Evolutionary conservation across 1,284 basidiomycete genomes (phyloP).

Genomic region (Cystobasidium slooffiae): DNA sequence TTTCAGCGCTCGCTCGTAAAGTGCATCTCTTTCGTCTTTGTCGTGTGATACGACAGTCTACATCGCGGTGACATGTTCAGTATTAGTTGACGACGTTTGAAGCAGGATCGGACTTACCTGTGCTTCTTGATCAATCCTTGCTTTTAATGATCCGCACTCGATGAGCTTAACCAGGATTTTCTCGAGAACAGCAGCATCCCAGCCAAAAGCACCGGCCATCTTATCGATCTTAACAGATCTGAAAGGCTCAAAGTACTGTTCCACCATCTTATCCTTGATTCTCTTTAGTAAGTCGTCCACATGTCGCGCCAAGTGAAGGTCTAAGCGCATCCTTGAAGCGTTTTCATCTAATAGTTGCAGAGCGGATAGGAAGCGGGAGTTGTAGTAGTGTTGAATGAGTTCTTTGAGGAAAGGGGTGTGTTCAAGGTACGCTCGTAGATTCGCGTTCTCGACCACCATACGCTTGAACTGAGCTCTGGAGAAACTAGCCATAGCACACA

Average conservation of each 20-base stretch:
- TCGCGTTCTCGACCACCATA: slow-evolving; percentile 69
- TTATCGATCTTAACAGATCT: slow-evolving; percentile 74
- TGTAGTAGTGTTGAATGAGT: slow-evolving; percentile 77
- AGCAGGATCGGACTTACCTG: slow-evolving; percentile 62
- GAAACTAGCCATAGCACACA: slow-evolving; percentile 78
- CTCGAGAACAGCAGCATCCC: slow-evolving; percentile 71
- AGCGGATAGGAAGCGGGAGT: slow-evolving; percentile 77
- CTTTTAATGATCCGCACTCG: slow-evolving; percentile 72
- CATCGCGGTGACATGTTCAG: slow-evolving; percentile 27
- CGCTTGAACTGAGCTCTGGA: slow-evolving; percentile 70
- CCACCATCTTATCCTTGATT: neutral
- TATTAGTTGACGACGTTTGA: slow-evolving; percentile 13
- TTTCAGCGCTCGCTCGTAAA: slow-evolving; percentile 74
- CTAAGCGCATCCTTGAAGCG: neutral
- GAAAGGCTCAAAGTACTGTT: slow-evolving; percentile 85
- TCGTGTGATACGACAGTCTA: slow-evolving; percentile 67
- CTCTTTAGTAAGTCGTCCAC: neutral
- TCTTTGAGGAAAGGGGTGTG: slow-evolving; percentile 82
- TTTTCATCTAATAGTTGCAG: slow-evolving; percentile 68
- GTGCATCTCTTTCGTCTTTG: slow-evolving; percentile 70
- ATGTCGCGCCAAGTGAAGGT: slow-evolving; percentile 6
- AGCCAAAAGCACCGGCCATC: slow-evolving; percentile 81
- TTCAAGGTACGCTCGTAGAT: slow-evolving; percentile 76
- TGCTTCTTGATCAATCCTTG: slow-evolving; percentile 76
- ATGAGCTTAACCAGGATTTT: slow-evolving; percentile 73